Conservation (phyloP, 2,329 filamentous ascomycete genomes). For the Cercospora zeina region DNA sequence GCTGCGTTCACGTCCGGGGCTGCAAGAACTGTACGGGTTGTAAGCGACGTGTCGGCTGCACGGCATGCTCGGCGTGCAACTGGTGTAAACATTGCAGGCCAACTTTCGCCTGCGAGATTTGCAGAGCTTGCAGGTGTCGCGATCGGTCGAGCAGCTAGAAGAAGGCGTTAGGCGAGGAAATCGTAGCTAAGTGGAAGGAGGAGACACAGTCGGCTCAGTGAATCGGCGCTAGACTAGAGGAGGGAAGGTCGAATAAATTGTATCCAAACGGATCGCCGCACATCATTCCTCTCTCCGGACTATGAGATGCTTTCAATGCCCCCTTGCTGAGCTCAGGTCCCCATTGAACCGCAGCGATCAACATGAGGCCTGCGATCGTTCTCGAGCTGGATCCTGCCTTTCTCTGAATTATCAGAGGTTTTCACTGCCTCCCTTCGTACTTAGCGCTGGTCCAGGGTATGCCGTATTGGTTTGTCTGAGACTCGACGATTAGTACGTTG, state of each 20-base stretch:
- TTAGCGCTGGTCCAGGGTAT: too few relatives aligned
- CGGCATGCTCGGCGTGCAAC: background rate
- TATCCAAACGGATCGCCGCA: too few relatives aligned
- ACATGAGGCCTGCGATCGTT: too few relatives aligned
- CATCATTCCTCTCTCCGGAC: too few relatives aligned
- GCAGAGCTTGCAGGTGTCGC: background rate
- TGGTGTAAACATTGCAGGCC: background rate
- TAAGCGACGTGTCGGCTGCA: background rate
- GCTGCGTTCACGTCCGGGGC: background rate
- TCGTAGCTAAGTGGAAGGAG: background rate
- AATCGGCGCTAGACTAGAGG: background rate
- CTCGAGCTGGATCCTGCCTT: too few relatives aligned
- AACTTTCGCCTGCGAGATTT: background rate
- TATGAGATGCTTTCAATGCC: too few relatives aligned
- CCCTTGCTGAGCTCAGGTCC: too few relatives aligned
- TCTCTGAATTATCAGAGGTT: too few relatives aligned
- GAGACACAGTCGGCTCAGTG: background rate
- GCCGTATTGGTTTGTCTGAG: too few relatives aligned
- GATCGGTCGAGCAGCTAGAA: background rate
- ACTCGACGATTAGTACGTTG: too few relatives aligned
- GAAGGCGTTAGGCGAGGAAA: background rate
- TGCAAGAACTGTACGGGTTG: background rate
- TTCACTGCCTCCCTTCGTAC: too few relatives aligned
- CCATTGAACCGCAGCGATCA: too few relatives aligned
- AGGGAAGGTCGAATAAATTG: background rate